A percentile compares a stretch with the other conserved stretches of the same genome.
phyloP scores from a whole-genome alignment of 2,329 filamentous ascomycete genomes.

The Penicillium glabrum region DNA sequence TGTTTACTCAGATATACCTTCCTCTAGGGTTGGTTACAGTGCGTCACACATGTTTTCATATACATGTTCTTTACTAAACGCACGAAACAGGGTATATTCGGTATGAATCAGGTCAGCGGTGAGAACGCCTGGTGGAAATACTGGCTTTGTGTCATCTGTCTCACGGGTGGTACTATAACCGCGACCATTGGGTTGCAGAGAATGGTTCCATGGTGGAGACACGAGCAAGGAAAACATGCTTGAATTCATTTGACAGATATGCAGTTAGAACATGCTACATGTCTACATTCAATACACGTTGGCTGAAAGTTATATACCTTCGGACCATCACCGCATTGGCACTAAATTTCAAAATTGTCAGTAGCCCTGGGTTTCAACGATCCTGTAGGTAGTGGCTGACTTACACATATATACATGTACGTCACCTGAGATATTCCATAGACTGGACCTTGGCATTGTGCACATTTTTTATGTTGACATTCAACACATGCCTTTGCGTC shows the following conservation, averaged over 20 bases:
- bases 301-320: not conserved
- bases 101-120: not conserved
- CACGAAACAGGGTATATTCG: not conserved
- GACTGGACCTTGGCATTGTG: not conserved
- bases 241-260: not conserved
- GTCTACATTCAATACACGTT: accelerated
- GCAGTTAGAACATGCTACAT: not conserved
- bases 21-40: not conserved
- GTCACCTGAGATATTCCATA: not conserved
- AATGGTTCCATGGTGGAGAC: not conserved
- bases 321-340: not conserved
- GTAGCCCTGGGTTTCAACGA: not conserved
- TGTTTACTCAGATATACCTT: not conserved
- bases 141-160: not conserved
- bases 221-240: not conserved
- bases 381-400: too few relatives aligned
- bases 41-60: too few relatives aligned
- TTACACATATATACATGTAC: not conserved
- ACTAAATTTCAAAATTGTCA: not conserved
- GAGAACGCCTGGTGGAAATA: not conserved
- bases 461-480: not conserved
- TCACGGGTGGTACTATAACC: not conserved
- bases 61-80: too few relatives aligned
- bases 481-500: not conserved
- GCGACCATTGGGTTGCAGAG: not conserved